These are phyloP conservation scores for Daldinia caldariorum DNA, from an alignment of 495 filamentous ascomycete genomes.

Conservation along the genomic window DNA sequence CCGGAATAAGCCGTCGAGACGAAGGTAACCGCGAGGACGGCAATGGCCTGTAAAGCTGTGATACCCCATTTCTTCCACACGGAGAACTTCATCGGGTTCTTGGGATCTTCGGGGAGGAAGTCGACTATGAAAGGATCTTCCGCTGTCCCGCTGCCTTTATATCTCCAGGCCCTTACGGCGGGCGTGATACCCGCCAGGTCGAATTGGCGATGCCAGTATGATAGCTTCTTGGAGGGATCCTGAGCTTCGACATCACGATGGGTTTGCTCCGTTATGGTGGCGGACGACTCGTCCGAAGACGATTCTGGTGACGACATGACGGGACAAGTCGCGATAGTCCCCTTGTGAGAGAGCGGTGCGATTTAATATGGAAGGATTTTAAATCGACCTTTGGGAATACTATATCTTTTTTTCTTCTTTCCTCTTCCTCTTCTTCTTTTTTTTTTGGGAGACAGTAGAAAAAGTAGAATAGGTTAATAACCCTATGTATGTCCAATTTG, in stretches of 20 bases:
- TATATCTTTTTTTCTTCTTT: no score
- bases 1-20: constrained; percentile 81
- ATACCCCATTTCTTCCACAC: constrained; percentile 74
- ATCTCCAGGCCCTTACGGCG: constrained; percentile 65
- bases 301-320: constrained; percentile 31
- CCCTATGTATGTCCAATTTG: no score
- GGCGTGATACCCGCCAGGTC: constrained; percentile 53
- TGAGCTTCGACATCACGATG: constrained; percentile 33
- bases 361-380: neutral
- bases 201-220: constrained; percentile 46
- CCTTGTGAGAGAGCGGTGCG: neutral
- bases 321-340: neutral
- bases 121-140: constrained; percentile 79
- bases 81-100: constrained; percentile 76
- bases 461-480: no score
- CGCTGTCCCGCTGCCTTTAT: constrained; percentile 74
- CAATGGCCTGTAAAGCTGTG: constrained; percentile 69
- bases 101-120: constrained; percentile 75
- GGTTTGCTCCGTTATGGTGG: constrained; percentile 32
- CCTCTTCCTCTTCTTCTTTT: no score
- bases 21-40: constrained; percentile 78
- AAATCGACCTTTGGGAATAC: neutral
- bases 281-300: constrained; percentile 38
- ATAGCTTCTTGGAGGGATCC: constrained; percentile 20
- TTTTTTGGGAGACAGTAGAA: no score